phyloP scores from a whole-genome alignment of 2,329 filamentous ascomycete genomes.

The Penicillium brasilianum region DNA sequence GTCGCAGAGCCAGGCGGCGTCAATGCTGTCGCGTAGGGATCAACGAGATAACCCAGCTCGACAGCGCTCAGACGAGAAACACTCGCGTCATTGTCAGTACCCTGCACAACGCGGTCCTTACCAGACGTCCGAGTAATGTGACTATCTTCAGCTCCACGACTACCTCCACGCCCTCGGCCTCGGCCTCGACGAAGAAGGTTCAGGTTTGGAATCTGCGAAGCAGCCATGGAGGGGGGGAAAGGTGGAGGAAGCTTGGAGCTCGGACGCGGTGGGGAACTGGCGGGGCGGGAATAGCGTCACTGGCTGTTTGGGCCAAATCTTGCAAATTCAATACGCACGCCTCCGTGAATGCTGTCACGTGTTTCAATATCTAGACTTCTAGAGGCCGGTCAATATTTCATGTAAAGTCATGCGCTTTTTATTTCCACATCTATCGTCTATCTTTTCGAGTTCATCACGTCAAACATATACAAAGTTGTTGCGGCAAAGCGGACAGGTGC shows the following conservation, averaged over 20 bases:
- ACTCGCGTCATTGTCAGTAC: slow-evolving; percentile 89
- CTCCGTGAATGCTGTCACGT: too few species aligned
- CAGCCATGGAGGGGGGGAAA: slow-evolving; percentile 61
- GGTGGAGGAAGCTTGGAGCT: slow-evolving; percentile 27
- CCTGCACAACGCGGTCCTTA: slow-evolving; percentile 79
- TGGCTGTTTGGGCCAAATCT: too few species aligned
- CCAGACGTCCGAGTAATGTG: slow-evolving; percentile 42
- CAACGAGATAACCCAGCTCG: slow-evolving; percentile 79
- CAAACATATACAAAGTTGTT: slow-evolving; percentile 75
- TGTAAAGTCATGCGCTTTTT: slow-evolving; percentile 13
- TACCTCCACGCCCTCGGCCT: slow-evolving; percentile 51
- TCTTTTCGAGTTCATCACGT: slow-evolving; percentile 7
- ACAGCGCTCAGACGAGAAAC: slow-evolving; percentile 89
- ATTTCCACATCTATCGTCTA: slow-evolving; percentile 24
- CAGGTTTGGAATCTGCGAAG: slow-evolving; percentile 79
- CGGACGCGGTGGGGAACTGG: slow-evolving; percentile 24
- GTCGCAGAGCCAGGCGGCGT: slow-evolving; percentile 57
- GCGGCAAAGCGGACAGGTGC: slow-evolving; percentile 88
- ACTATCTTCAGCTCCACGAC: slow-evolving; percentile 19
- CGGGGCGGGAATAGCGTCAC: slow-evolving; percentile 14
- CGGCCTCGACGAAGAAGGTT: slow-evolving; percentile 62
- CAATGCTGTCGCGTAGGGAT: slow-evolving; percentile 77
- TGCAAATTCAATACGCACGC: too few species aligned
- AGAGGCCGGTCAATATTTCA: not conserved
- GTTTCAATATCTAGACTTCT: too few species aligned